Evolutionary conservation across 768 basidiomycete species (phyloP).

Genomic region (Lactarius akahatsu): DNA sequence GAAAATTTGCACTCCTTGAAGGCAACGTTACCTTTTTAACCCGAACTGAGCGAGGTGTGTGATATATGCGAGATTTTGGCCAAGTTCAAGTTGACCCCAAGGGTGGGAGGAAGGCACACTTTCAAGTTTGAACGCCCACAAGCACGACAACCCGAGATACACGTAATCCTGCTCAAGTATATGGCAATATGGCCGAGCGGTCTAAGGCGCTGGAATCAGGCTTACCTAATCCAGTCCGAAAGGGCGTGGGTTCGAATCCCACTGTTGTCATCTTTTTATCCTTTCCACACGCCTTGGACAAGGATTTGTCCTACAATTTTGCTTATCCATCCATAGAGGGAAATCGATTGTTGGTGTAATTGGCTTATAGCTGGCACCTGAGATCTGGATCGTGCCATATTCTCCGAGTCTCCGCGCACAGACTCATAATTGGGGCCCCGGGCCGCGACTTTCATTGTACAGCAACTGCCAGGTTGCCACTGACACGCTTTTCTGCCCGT

Average conservation of each 20-base stretch:
- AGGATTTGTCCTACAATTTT: no score
- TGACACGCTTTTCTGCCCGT: neutral
- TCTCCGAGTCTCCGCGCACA: no score
- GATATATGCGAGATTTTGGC: neutral
- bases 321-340: no score
- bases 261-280: slow-evolving; percentile 36
- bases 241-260: slow-evolving; percentile 54
- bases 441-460: neutral
- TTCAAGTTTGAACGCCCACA: neutral
- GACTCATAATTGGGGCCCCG: no score
- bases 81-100: neutral
- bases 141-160: neutral
- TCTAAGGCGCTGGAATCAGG: slow-evolving; percentile 33
- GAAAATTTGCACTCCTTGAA: neutral
- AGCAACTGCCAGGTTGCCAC: neutral
- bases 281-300: no score
- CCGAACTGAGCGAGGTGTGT: neutral
- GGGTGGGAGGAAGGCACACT: neutral
- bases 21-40: neutral
- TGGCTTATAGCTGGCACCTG: neutral
- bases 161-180: neutral
- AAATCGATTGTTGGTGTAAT: no score
- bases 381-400: no score
- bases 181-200: slow-evolving; percentile 33
- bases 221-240: slow-evolving; percentile 33